These are phyloP conservation scores for Lithohypha guttulata DNA, from an alignment of 2,329 filamentous ascomycete genomes.

Conservation along the genomic window DNA sequence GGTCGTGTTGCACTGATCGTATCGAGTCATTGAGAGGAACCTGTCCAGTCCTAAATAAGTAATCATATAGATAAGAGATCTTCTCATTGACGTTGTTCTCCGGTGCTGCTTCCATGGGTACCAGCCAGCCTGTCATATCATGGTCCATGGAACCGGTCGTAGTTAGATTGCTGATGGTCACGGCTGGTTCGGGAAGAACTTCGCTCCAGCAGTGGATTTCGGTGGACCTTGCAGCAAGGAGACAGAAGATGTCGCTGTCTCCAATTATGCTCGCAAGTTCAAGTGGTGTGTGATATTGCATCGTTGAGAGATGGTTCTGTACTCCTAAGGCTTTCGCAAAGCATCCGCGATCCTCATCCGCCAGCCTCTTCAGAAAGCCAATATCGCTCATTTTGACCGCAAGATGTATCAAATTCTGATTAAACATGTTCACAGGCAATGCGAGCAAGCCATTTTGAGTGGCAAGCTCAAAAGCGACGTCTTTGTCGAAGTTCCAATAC, in stretches of 20 bases:
- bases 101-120: too few species aligned
- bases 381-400: neutral
- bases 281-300: neutral
- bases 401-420: neutral
- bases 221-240: neutral
- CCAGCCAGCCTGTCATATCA: too few species aligned
- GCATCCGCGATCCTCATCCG: neutral
- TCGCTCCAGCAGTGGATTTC: neutral
- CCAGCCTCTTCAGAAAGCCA: neutral
- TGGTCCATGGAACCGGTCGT: too few species aligned
- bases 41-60: too few species aligned
- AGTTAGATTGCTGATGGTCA: neutral
- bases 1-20: too few species aligned
- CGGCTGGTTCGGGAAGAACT: neutral
- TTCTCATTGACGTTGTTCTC: too few species aligned
- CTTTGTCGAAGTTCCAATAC: constrained; percentile 2
- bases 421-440: neutral
- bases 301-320: too few species aligned
- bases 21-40: too few species aligned
- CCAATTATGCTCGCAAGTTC: neutral
- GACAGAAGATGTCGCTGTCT: neutral
- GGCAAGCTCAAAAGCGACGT: neutral
- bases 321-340: neutral
- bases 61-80: too few species aligned
- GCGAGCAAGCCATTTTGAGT: neutral